Base-by-base conservation (phyloP, 352 stramenopile species). In the Pythium phragmiticola region DNA sequence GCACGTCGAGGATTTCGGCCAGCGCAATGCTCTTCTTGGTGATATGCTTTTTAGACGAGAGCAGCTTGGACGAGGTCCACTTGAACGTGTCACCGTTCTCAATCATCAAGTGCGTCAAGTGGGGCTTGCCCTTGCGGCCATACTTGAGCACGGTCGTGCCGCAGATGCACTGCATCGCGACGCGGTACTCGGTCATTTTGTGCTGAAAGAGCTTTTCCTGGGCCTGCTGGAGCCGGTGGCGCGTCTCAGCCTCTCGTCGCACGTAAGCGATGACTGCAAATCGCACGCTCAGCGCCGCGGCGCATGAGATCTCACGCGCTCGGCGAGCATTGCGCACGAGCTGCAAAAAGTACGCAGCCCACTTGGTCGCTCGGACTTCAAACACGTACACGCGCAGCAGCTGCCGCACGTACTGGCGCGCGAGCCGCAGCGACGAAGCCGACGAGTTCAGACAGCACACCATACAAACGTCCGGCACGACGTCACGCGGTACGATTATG, bases 121-220 rank as follows among this genome's bases (percentile, higher is more conserved):
- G 86, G 3, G 86, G 86, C 54, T 85, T 84, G 53, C 85, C 86
- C 50, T 94, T 92, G 60, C 86, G 86, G 4, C 86, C 86, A 57
- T 79, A 94, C 61, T 94, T 94, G 50, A 92, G 58, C 34, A 94
- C 84, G 4, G 68, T 70, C 17, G 83, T 83, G 55, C 84, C 84
- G 11, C 75, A 75, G 6, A 94, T 76, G 61, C 86, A 94, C 69
- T 94, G 82, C 43, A 94, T 73, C 0, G 86, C 86, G 21, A 94
- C 82, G 45, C 82, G 82, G 63, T 92, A 94, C 59, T 92, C 83
- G 2, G 83, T 92, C 77, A 94, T 92, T 58, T 94, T 90, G 54
- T 75, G 81, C 28, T 82, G 74, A 65, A 94, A 73, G 30, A 75
- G 63, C 70, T 78, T 54, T 30, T 93, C 82, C 23, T 77, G 63